phyloP scores from a whole-genome alignment of 345 rosid species.

The Eutrema heterophyllum region DNA sequence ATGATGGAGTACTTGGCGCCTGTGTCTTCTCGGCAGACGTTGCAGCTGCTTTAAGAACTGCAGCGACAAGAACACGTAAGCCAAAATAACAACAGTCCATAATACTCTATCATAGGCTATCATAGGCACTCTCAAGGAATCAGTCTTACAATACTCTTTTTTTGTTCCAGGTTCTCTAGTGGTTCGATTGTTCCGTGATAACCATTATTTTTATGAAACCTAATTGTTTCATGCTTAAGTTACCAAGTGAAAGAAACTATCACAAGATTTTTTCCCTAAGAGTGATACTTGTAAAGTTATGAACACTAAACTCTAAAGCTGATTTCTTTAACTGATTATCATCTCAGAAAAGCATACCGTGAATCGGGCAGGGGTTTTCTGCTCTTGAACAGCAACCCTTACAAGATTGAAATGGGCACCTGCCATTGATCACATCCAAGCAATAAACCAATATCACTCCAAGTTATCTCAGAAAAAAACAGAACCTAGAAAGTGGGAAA shows the following conservation, averaged over 20 bases:
- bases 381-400: conserved; percentile 95
- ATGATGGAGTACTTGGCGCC: conserved; percentile 51
- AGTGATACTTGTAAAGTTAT: background rate
- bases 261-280: background rate
- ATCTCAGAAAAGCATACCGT: conserved; percentile 47
- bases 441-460: background rate
- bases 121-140: background rate
- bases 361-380: conserved; percentile 91
- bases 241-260: background rate
- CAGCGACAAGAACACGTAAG: conserved; percentile 22
- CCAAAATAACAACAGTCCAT: background rate
- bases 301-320: background rate
- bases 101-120: background rate
- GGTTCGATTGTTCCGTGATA: background rate
- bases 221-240: background rate
- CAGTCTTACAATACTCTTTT: background rate
- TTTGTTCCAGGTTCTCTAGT: background rate
- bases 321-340: background rate
- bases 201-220: background rate
- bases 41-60: conserved; percentile 83
- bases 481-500: background rate
- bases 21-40: conserved; percentile 68
- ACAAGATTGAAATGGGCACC: conserved; percentile 95
- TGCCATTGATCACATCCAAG: conserved; percentile 38
- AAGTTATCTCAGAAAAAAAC: background rate